Percentiles rank a stretch among this genome's conserved stretches.
phyloP scores from a whole-genome alignment of 257 asterid genomes.

The Plantago elongata region DNA sequence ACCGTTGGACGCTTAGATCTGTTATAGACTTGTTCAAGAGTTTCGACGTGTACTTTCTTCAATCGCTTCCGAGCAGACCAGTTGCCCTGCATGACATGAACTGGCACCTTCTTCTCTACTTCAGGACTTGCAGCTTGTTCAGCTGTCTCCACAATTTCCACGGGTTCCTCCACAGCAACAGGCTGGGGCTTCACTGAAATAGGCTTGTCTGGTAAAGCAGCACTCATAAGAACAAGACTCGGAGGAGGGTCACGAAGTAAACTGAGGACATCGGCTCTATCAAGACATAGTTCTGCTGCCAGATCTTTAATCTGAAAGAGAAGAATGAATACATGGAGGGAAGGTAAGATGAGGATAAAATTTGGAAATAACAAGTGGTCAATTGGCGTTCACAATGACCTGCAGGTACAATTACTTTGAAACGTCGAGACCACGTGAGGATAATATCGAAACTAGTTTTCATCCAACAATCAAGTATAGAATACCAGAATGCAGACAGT shows the following conservation, averaged over 20 bases:
- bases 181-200: constrained; percentile 36
- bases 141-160: constrained; percentile 35
- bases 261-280: constrained; percentile 71
- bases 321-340: constrained; percentile 7
- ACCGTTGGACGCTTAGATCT: constrained; percentile 93
- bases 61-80: constrained; percentile 87
- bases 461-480: too few species aligned
- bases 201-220: constrained; percentile 78
- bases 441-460: too few species aligned
- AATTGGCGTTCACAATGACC: too few species aligned
- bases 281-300: constrained; percentile 83
- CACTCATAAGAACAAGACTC: constrained; percentile 73
- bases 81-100: constrained; percentile 72
- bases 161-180: constrained; percentile 24
- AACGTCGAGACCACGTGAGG: too few species aligned
- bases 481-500: too few species aligned
- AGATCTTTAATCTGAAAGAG: constrained; percentile 76
- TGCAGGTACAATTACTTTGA: too few species aligned
- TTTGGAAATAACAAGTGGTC: too few species aligned
- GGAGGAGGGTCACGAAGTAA: constrained; percentile 92
- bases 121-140: constrained; percentile 27
- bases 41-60: constrained; percentile 75
- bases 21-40: constrained; percentile 72
- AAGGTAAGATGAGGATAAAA: too few species aligned
- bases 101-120: constrained; percentile 45